These are phyloP conservation scores for Candida nanaspora DNA, from an alignment of 805 yeast species.

Conservation along the genomic window DNA sequence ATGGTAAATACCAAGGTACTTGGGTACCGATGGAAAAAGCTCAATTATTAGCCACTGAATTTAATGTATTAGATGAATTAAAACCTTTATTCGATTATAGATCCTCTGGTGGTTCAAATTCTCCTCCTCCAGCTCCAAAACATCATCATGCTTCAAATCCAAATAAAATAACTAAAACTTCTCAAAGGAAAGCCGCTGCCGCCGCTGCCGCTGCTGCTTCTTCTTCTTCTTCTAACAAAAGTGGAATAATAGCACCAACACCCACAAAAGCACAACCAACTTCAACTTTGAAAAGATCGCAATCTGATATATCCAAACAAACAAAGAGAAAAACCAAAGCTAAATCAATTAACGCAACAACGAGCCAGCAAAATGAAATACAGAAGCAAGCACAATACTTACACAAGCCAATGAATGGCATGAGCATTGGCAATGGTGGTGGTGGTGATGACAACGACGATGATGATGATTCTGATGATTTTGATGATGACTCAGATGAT, in stretches of 20 bases:
- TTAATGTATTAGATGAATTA: slow-evolving; percentile 55
- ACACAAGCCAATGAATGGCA: no score
- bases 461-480: not conserved
- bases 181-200: slow-evolving; percentile 20
- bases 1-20: slow-evolving; percentile 94
- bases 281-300: slow-evolving; percentile 18
- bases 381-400: not conserved
- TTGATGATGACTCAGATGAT: slow-evolving; percentile 2
- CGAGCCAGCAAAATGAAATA: not conserved
- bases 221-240: no score
- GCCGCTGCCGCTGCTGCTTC: no score
- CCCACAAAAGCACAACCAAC: no score
- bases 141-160: slow-evolving; percentile 52
- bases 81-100: slow-evolving; percentile 59
- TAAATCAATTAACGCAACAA: not conserved
- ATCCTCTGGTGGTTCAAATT: slow-evolving; percentile 39
- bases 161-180: slow-evolving; percentile 24
- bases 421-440: no score
- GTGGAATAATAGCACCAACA: no score
- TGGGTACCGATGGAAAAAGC: slow-evolving; percentile 90
- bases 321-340: slow-evolving; percentile 2
- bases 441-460: no score
- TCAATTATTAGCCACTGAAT: slow-evolving; percentile 53
- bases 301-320: slow-evolving; percentile 7
- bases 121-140: slow-evolving; percentile 58